A percentile compares a stretch with the other conserved stretches of the same genome.
phyloP scores from a whole-genome alignment of 1,139 yeast genomes.

The Pichia sp. region DNA sequence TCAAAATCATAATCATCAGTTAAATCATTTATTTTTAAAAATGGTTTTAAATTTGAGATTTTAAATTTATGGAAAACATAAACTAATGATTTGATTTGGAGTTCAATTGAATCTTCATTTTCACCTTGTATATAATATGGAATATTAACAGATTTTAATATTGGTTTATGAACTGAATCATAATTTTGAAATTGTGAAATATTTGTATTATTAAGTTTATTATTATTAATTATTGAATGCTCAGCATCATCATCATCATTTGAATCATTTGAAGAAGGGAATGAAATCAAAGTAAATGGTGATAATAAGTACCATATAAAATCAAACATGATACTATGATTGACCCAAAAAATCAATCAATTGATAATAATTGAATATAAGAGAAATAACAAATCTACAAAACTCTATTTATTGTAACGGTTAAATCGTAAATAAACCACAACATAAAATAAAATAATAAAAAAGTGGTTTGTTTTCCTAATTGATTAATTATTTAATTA shows the following conservation, averaged over 20 bases:
- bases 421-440: too few species aligned
- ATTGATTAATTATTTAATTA: not conserved
- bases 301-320: slow-evolving; percentile 12
- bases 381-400: too few species aligned
- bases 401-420: too few species aligned
- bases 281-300: slow-evolving; percentile 8
- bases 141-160: slow-evolving; percentile 28
- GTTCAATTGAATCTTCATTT: slow-evolving; percentile 48
- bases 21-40: slow-evolving; percentile 25
- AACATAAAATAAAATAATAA: not conserved
- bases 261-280: slow-evolving; percentile 1
- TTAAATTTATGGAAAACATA: slow-evolving; percentile 52
- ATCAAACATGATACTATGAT: slow-evolving; percentile 7
- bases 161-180: slow-evolving; percentile 1
- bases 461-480: slow-evolving; percentile 1
- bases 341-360: too few species aligned
- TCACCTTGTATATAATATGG: slow-evolving; percentile 46
- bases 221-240: not conserved
- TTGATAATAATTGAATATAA: not conserved
- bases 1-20: slow-evolving; percentile 22
- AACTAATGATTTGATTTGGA: slow-evolving; percentile 50
- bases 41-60: slow-evolving; percentile 40
- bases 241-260: not conserved
- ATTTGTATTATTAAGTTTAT: not conserved
- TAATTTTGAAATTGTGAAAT: not conserved